Conservation (phyloP, 2,329 filamentous ascomycete genomes). For the Cytospora mali region DNA sequence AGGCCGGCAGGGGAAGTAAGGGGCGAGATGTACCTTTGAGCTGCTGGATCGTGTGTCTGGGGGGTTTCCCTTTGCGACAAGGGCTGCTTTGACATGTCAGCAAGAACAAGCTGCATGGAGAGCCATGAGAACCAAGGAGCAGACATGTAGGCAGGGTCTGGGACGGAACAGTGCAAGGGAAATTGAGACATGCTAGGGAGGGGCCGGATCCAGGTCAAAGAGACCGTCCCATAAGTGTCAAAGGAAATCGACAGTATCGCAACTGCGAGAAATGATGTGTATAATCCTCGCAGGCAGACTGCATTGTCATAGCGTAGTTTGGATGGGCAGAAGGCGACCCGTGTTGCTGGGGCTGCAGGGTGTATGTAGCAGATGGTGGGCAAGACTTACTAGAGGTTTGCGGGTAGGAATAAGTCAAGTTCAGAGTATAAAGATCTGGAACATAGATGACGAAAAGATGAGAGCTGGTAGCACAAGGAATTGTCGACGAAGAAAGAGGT, state of each 20-base stretch:
- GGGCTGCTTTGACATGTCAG: constrained; percentile 27
- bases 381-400: constrained; percentile 26
- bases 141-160: constrained; percentile 6
- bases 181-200: constrained; percentile 27
- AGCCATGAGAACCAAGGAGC: constrained; percentile 10
- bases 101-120: constrained; percentile 17
- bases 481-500: constrained; percentile 11
- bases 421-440: background rate
- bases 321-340: constrained; percentile 7
- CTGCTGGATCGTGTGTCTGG: constrained; percentile 18
- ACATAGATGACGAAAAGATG: constrained; percentile 11
- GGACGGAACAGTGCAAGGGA: constrained; percentile 20
- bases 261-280: constrained; percentile 26
- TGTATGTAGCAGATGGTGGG: constrained; percentile 4
- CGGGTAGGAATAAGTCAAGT: constrained; percentile 12
- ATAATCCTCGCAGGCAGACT: constrained; percentile 16
- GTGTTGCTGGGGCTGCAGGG: constrained; percentile 1
- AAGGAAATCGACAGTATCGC: constrained; percentile 18
- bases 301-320: constrained; percentile 18
- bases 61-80: constrained; percentile 25
- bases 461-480: constrained; percentile 14
- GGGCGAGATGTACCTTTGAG: constrained; percentile 24
- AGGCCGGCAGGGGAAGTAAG: constrained; percentile 2
- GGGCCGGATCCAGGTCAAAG: constrained; percentile 20
- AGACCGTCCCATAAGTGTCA: constrained; percentile 10